Evolutionary conservation across 2,329 filamentous ascomycete species (phyloP), one percentile per base, ranked within the genome.

Genomic region (Hortaea werneckii): DNA sequence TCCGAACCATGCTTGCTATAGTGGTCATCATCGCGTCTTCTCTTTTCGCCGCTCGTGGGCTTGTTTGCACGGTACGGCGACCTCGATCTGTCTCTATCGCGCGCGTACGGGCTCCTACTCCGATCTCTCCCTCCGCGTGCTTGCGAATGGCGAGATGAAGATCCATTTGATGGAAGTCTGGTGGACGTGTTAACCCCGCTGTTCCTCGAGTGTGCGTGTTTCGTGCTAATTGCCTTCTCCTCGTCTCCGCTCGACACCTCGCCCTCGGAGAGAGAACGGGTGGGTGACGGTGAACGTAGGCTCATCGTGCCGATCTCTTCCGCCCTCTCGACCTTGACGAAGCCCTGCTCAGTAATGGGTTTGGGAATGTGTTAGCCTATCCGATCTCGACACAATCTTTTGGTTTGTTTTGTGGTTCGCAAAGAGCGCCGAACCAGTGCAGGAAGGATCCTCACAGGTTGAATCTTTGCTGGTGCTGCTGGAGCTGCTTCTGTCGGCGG

Each of bases 161-260:
- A 60, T 55, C 50, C 50, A 51, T 50, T 41, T 29, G 32, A 11
- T 12, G 29, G 44, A 48, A 48, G 76, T 89, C 87, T 94, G 85
- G 84, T 78, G 77, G 76, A 80, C 79, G 83, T 85, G 87, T 94
- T 85, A 94, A 94, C 82, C 79, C 77, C 81, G 79, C 73, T 82
- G 83, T 80, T 77, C 78, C 82, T 79, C 76, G 78, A 71, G 68
- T 76, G 77, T 76, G 77, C 74, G 76, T 56, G 52, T 48, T 82
- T 79, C 82, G 83, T 74, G 69, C 69, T 83, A 86, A 84, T 85
- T 92, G 87, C 86, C 87, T 92, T 92, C 71, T 79, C 75, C 71
- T 79, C 76, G 75, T 74, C 76, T 69, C 76, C 75, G 70, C 78
- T 78, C 54, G 50, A 51, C 68, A 90, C 87, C 74, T 94, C 87